phyloP scores from a whole-genome alignment of 345 rosid genomes.

The Populus alba region DNA sequence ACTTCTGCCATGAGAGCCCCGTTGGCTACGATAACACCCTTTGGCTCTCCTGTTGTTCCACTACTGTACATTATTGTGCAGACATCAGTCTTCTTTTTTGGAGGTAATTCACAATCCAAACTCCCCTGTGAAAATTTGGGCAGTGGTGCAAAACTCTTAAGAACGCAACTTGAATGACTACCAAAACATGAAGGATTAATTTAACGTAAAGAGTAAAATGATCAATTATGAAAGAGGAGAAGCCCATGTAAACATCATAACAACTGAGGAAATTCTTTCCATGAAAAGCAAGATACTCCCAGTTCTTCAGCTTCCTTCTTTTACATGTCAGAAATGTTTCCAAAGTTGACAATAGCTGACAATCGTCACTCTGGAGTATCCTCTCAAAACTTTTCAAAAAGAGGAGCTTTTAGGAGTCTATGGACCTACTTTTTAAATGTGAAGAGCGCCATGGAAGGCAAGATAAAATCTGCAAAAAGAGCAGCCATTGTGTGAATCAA shows the following conservation, averaged over 20 bases:
- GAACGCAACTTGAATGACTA: conserved; percentile 3
- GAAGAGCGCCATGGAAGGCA: conserved; percentile 64
- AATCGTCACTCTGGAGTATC: not conserved
- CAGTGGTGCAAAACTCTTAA: not conserved
- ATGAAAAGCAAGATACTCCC: conserved; percentile 72
- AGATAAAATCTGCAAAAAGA: conserved; percentile 57
- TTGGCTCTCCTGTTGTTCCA: conserved; percentile 98
- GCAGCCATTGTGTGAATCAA: not conserved
- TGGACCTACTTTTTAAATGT: conserved; percentile 59
- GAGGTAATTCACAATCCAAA: conserved; percentile 56
- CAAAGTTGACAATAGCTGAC: conserved; percentile 60
- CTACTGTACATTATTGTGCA: conserved; percentile 97
- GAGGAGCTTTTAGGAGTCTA: not conserved
- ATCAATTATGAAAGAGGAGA: not conserved
- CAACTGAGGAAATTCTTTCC: conserved; percentile 66
- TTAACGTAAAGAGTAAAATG: not conserved
- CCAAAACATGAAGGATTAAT: not conserved
- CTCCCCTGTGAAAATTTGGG: conserved; percentile 44
- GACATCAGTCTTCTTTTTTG: conserved; percentile 58
- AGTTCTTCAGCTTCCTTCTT: conserved; percentile 71
- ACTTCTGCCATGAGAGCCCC: conserved; percentile 66
- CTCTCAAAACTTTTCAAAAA: not conserved
- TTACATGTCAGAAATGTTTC: conserved; percentile 49
- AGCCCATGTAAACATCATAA: conserved; percentile 29
- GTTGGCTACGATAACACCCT: conserved; percentile 78